Evolutionary conservation across 2,329 filamentous ascomycete species (phyloP).

Genomic region (Colletotrichum musae): DNA sequence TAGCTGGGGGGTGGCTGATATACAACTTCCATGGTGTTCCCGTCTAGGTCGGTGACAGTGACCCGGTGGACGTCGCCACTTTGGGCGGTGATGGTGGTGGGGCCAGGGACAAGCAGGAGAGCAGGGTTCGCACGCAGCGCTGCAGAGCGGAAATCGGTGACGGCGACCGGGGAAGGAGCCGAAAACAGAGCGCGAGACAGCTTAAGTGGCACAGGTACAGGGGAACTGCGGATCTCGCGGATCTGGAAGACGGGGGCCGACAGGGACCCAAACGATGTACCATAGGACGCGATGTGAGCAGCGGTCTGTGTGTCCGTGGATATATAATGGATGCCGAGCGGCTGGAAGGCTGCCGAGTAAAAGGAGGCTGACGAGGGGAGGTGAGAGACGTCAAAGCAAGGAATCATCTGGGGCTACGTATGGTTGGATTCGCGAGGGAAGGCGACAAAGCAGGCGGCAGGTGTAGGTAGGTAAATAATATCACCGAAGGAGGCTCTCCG

Average conservation of each 20-base stretch:
- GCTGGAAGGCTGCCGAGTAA: constrained; percentile 84
- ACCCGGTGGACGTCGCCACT: constrained; percentile 57
- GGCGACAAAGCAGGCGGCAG: too few species aligned
- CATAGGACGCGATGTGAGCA: constrained; percentile 58
- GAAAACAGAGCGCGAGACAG: constrained; percentile 74
- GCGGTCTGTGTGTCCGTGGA: constrained; percentile 48
- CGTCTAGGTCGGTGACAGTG: constrained; percentile 83
- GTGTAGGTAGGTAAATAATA: too few species aligned
- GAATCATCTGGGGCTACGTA: constrained; percentile 53
- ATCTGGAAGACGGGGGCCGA: constrained; percentile 61
- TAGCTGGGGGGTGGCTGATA: constrained; percentile 61
- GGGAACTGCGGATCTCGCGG: constrained; percentile 56
- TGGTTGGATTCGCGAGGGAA: too few species aligned
- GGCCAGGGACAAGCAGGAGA: constrained; percentile 63
- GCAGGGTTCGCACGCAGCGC: constrained; percentile 73
- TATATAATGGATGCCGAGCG: constrained; percentile 82
- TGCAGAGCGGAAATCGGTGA: constrained; percentile 79
- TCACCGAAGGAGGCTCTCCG: too few species aligned
- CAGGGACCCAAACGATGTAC: constrained; percentile 48
- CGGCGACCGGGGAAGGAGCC: constrained; percentile 74
- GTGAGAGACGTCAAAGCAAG: constrained; percentile 77
- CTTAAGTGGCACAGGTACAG: constrained; percentile 55
- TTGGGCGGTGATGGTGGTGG: constrained; percentile 52
- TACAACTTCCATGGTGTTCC: constrained; percentile 86
- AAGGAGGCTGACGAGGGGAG: constrained; percentile 86